A percentile compares a stretch with the other conserved stretches of the same genome.
These are phyloP conservation scores for Microstegium vimineum DNA, from an alignment of 176 grass and related monocot genomes.

Conservation along the genomic window DNA sequence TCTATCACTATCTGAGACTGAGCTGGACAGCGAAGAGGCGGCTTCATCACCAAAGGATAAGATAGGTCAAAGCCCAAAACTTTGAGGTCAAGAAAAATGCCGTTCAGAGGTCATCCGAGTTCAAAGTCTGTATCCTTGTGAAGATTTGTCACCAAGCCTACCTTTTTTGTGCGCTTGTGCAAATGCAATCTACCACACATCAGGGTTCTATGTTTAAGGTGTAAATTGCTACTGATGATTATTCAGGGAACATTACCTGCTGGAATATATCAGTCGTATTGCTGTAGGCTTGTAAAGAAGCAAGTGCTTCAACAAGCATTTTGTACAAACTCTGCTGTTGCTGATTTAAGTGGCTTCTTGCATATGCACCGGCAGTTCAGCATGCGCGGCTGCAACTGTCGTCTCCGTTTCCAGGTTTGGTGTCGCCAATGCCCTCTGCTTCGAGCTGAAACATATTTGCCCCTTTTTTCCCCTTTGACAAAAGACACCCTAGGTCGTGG, in stretches of 20 bases:
- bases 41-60: slow-evolving; percentile 50
- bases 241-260: background rate
- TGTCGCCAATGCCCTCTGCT: background rate
- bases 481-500: too few species aligned
- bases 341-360: background rate
- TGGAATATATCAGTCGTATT: background rate
- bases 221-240: slow-evolving; percentile 5
- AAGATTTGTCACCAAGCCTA: slow-evolving; percentile 48
- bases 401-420: background rate
- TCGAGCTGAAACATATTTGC: background rate
- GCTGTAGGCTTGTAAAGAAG: background rate
- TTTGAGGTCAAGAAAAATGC: slow-evolving; percentile 47
- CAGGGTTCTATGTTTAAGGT: background rate
- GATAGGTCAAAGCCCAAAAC: slow-evolving; percentile 31
- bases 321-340: background rate
- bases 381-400: background rate
- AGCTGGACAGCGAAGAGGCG: slow-evolving; percentile 48
- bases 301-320: background rate
- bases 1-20: slow-evolving; percentile 56
- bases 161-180: slow-evolving; percentile 60
- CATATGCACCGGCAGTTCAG: background rate
- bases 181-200: slow-evolving; percentile 20
- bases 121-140: background rate
- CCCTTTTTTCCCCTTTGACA: too few species aligned
- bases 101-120: slow-evolving; percentile 39